A percentile compares a stretch with the other conserved stretches of the same genome.
phyloP scores from a whole-genome alignment of 2,329 filamentous ascomycete genomes.

The Colletotrichum lindemuthianum region DNA sequence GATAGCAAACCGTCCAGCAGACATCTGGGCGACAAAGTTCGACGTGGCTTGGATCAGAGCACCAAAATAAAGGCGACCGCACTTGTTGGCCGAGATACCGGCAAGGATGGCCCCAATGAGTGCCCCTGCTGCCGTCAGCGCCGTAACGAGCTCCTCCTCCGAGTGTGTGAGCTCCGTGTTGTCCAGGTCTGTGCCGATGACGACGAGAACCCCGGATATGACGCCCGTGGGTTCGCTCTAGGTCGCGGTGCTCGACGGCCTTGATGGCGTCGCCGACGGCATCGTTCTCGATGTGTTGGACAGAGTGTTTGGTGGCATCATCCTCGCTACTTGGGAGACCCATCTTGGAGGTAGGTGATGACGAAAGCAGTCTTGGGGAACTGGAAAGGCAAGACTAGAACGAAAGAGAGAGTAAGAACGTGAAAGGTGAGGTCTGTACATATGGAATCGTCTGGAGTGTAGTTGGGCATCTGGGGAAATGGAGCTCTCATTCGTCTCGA shows the following conservation, averaged over 20 bases:
- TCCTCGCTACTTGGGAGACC: conserved; percentile 1
- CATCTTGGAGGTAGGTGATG: not conserved
- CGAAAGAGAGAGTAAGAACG: not conserved
- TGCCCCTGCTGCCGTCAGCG: conserved; percentile 38
- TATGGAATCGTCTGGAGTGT: not conserved
- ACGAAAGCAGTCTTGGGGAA: too few relatives aligned
- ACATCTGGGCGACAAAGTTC: conserved; percentile 38
- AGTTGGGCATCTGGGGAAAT: conserved; percentile 12
- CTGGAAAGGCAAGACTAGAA: not conserved
- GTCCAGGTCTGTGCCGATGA: conserved; percentile 52
- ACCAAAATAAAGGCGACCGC: conserved; percentile 38
- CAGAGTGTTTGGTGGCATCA: not conserved
- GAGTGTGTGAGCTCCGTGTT: conserved; percentile 64
- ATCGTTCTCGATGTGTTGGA: conserved; percentile 15
- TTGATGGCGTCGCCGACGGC: conserved; percentile 11
- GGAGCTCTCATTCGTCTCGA: not conserved
- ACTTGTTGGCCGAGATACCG: conserved; percentile 40
- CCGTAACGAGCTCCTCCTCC: conserved; percentile 42
- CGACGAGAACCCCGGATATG: conserved; percentile 58
- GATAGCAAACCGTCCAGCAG: conserved; percentile 37
- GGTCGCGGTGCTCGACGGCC: conserved; percentile 20
- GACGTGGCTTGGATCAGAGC: conserved; percentile 38
- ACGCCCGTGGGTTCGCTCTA: conserved; percentile 50
- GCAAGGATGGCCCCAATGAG: conserved; percentile 39
- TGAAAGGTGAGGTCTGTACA: not conserved